A percentile compares a stretch with the other conserved stretches of the same genome.
phyloP scores from a whole-genome alignment of 345 rosid genomes.

The Eutrema yunnanense region DNA sequence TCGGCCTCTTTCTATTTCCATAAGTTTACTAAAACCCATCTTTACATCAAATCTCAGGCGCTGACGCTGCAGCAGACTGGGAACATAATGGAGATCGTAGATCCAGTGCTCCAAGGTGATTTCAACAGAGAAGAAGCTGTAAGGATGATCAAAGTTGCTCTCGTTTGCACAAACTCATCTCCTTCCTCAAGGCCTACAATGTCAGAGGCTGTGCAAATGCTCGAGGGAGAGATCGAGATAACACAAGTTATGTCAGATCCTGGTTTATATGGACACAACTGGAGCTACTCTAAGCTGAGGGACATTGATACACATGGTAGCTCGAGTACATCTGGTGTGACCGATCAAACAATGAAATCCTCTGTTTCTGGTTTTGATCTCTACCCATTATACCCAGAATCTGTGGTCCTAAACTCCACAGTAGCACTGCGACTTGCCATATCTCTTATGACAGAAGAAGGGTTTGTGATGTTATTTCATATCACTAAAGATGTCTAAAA shows the following conservation, averaged over 20 bases:
- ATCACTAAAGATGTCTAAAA: too few relatives aligned
- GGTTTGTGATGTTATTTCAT: too few relatives aligned
- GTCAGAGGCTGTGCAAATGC: slow-evolving; percentile 38
- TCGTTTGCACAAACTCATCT: slow-evolving; percentile 37
- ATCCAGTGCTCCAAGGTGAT: slow-evolving; percentile 19
- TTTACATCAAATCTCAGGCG: slow-evolving; percentile 16
- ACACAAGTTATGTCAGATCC: slow-evolving; percentile 20
- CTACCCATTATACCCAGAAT: slow-evolving; percentile 22
- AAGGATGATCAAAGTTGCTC: slow-evolving; percentile 35
- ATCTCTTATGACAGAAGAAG: too few relatives aligned
- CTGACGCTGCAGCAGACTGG: slow-evolving; percentile 22
- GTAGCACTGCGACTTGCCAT: too few relatives aligned
- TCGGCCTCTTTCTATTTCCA: too few relatives aligned
- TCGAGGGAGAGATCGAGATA: slow-evolving; percentile 23
- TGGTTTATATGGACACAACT: slow-evolving; percentile 17
- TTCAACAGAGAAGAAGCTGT: slow-evolving; percentile 30
- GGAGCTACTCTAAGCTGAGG: slow-evolving; percentile 14
- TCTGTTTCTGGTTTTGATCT: neutral
- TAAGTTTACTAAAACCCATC: too few relatives aligned
- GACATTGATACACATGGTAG: neutral
- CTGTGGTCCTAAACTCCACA: neutral
- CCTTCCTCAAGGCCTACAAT: slow-evolving; percentile 36
- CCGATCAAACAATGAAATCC: neutral
- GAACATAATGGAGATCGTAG: slow-evolving; percentile 31
- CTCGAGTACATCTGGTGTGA: slow-evolving; percentile 8